Percentiles rank a stretch among this genome's conserved stretches.
These are phyloP conservation scores for Pisolithus thermaeus DNA, from an alignment of 1,284 basidiomycete genomes.

Conservation along the genomic window DNA sequence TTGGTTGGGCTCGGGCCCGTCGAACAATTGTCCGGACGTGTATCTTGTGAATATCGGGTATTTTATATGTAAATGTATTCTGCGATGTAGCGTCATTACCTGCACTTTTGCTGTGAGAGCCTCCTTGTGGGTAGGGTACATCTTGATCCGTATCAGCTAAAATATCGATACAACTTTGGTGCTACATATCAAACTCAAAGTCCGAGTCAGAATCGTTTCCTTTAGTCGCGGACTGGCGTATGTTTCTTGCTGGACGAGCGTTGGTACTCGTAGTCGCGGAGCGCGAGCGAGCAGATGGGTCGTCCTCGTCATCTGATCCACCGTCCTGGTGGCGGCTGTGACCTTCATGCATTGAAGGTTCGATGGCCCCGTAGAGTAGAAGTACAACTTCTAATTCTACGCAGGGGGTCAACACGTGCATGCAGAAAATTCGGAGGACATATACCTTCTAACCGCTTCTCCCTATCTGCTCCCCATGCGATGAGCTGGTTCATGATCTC, in stretches of 20 bases:
- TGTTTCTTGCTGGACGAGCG: slow-evolving; percentile 46
- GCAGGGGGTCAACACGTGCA: slow-evolving; percentile 6
- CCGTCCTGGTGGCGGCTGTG: slow-evolving; percentile 28
- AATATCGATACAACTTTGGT: neutral
- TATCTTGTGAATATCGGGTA: neutral
- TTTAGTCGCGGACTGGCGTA: slow-evolving; percentile 42
- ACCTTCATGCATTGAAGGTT: slow-evolving; percentile 40
- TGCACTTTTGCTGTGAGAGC: neutral
- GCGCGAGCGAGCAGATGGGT: slow-evolving; percentile 43
- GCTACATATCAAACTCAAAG: slow-evolving; percentile 65
- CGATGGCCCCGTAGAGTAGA: slow-evolving; percentile 54
- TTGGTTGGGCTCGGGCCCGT: too few species aligned
- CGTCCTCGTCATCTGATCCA: slow-evolving; percentile 36
- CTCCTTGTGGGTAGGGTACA: neutral
- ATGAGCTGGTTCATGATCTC: slow-evolving; percentile 84
- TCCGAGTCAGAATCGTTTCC: slow-evolving; percentile 62
- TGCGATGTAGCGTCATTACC: neutral
- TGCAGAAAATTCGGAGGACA: slow-evolving; percentile 1
- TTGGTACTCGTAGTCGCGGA: slow-evolving; percentile 57
- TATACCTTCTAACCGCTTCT: slow-evolving; percentile 77
- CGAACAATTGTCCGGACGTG: neutral
- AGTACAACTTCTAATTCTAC: slow-evolving; percentile 69
- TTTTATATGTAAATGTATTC: slow-evolving; percentile 1
- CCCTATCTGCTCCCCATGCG: slow-evolving; percentile 74
- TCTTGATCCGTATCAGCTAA: neutral